Percentiles rank a stretch among this genome's conserved stretches.
phyloP scores from a whole-genome alignment of 2,329 filamentous ascomycete genomes.

The Aureobasidium namibiae region DNA sequence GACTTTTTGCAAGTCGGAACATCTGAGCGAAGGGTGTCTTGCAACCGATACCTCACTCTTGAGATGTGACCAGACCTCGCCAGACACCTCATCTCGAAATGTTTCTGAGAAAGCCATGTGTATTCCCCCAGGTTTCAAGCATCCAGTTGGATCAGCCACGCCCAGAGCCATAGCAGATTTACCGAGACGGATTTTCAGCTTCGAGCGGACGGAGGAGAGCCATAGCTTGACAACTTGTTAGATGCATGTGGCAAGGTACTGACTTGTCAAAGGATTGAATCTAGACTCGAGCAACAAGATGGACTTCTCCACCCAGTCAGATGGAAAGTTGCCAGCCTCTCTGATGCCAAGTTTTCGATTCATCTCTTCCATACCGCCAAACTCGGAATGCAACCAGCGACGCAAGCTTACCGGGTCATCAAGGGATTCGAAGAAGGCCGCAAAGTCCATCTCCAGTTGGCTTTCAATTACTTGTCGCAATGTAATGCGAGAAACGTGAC shows the following conservation, averaged over 20 bases:
- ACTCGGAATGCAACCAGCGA: constrained; percentile 45
- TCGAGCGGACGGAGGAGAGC: constrained; percentile 40
- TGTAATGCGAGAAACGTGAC: constrained; percentile 39
- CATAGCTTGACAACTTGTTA: constrained; percentile 42
- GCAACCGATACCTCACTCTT: constrained; percentile 58
- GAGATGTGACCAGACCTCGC: constrained; percentile 46
- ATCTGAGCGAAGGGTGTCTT: constrained; percentile 59
- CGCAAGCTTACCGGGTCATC: constrained; percentile 43
- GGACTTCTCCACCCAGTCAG: constrained; percentile 43
- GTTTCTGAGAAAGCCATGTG: constrained; percentile 57
- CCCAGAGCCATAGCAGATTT: constrained; percentile 57
- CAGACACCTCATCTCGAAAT: constrained; percentile 48
- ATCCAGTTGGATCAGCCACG: constrained; percentile 56
- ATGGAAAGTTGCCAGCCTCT: constrained; percentile 45
- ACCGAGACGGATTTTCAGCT: constrained; percentile 12
- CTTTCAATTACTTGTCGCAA: constrained; percentile 44
- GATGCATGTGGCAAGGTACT: constrained; percentile 27
- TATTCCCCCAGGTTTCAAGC: constrained; percentile 57
- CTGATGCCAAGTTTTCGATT: constrained; percentile 23
- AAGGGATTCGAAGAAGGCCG: constrained; percentile 45
- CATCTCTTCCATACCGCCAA: constrained; percentile 33
- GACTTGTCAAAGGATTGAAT: constrained; percentile 16
- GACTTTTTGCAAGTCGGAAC: constrained; percentile 62
- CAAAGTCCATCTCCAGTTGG: constrained; percentile 46
- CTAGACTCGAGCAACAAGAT: constrained; percentile 45